Evolutionary conservation across 164 flowering plant species (phyloP).

Genomic region (Piper betle): DNA sequence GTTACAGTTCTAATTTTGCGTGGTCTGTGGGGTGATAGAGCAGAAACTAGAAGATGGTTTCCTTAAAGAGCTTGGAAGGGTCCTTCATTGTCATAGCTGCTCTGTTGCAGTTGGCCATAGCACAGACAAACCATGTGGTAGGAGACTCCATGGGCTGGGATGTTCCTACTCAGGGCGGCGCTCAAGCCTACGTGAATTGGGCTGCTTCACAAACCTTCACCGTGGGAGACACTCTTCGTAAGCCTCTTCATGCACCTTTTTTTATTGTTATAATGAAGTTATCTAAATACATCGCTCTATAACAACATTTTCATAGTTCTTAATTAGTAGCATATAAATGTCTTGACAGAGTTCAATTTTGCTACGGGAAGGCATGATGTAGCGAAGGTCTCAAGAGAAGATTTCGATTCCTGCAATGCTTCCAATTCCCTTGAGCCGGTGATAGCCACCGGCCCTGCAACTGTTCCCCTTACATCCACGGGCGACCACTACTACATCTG

Average conservation of each 20-base stretch:
- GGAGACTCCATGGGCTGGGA: constrained; percentile 8
- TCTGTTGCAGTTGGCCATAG: constrained; percentile 7
- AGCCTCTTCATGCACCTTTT: neutral
- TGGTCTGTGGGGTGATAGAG: neutral
- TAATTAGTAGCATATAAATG: neutral
- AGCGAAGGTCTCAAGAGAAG: constrained; percentile 16
- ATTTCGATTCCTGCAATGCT: constrained; percentile 15
- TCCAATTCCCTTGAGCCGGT: constrained; percentile 4
- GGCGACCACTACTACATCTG: constrained; percentile 24
- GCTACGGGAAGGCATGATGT: constrained; percentile 19
- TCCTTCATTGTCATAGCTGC: constrained; percentile 2
- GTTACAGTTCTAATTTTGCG: neutral
- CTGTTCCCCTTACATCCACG: constrained; percentile 6
- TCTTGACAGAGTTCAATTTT: constrained; percentile 12
- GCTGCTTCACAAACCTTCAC: constrained; percentile 4
- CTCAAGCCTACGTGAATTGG: constrained; percentile 11
- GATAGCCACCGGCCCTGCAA: constrained; percentile 9
- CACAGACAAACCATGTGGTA: constrained; percentile 5
- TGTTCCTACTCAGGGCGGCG: neutral
- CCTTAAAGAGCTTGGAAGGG: constrained; percentile 5
- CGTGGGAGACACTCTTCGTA: constrained; percentile 19
- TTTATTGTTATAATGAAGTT: neutral
- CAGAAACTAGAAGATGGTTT: constrained; percentile 5
- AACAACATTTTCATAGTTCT: neutral
- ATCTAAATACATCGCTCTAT: neutral